Evolutionary conservation across 257 asterid genomes (phyloP).

Genomic region (Solanum etuberosum): DNA sequence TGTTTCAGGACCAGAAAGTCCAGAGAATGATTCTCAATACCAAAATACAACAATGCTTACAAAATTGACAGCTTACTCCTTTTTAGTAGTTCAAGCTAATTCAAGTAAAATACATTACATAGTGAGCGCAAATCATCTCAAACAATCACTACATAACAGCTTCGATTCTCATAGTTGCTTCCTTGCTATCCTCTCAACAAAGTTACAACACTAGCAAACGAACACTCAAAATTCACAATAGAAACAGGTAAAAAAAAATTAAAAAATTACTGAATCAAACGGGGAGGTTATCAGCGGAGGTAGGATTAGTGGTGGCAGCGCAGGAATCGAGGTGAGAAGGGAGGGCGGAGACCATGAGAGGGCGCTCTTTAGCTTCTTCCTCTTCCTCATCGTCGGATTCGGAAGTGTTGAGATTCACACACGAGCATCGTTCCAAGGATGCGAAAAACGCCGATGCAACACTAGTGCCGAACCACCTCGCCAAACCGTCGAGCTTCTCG

Average conservation of each 20-base stretch:
- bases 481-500: constrained; percentile 73
- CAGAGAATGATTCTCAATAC: background rate
- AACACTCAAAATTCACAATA: background rate
- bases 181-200: background rate
- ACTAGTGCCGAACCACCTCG: constrained; percentile 77
- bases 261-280: constrained; percentile 28
- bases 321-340: constrained; percentile 29
- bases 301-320: constrained; percentile 18
- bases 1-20: background rate
- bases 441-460: constrained; percentile 91
- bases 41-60: background rate
- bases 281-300: constrained; percentile 59
- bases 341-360: constrained; percentile 54
- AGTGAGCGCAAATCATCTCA: background rate
- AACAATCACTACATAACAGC: background rate
- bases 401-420: constrained; percentile 72
- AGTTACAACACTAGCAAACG: background rate
- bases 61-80: background rate
- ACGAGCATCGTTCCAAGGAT: constrained; percentile 93
- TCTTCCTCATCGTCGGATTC: constrained; percentile 72
- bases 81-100: background rate
- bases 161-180: background rate
- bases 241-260: background rate
- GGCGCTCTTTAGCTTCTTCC: constrained; percentile 85
- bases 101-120: background rate